Evolutionary conservation across 495 filamentous ascomycete species (phyloP), one percentile per base, ranked within the genome.

Genomic region (Cetradonia linearis): DNA sequence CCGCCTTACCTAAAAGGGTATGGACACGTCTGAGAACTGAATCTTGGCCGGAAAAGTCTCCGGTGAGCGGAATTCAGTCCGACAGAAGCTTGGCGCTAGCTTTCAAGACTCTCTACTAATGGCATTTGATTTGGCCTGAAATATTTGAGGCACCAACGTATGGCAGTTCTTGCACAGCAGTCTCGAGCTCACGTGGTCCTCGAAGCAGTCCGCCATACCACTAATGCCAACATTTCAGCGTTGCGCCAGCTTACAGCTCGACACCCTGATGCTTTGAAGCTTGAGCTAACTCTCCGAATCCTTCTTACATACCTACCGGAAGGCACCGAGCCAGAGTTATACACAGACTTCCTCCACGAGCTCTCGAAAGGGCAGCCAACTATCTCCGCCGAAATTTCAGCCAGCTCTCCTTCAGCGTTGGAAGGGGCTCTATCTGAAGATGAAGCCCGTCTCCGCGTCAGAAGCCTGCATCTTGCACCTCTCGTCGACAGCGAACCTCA

Each of bases 251-350:
- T 95, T 34, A 78, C 83, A 58, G 74, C 81, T 55, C 76, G 76
- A 56, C 78, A 84, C 62, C 76, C 71, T 40, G 72, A 79, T 64
- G 77, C 78, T 61, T 77, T 91, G 58, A 78, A 79, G 23, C 76
- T 81, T 13, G 86, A 87, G 60, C 78, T 88, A 48, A 65, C 91
- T 37, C 74, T 94, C 63, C 83, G 90, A 65, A 86, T 96, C 55
- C 72, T 95, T 61, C 78, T 96, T 60, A 94, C 86, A 56, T 93
- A 84, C 64, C 79, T 96, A 8, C 90, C 91, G 38, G 91, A 93
- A 69, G 87, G 80, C 53, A 73, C 81, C 13, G 81, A 82, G 18
- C 86, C 90, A 31, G 76, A 70, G 27, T 65, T 74, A 40, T 95
- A 95, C 68, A 76, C 78, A 13, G 69, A 74, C 18, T 77, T 87